Evolutionary conservation across 306 rosid genomes (phyloP), one percentile per base, ranked within the genome.

Genomic region (Quercus glauca): DNA sequence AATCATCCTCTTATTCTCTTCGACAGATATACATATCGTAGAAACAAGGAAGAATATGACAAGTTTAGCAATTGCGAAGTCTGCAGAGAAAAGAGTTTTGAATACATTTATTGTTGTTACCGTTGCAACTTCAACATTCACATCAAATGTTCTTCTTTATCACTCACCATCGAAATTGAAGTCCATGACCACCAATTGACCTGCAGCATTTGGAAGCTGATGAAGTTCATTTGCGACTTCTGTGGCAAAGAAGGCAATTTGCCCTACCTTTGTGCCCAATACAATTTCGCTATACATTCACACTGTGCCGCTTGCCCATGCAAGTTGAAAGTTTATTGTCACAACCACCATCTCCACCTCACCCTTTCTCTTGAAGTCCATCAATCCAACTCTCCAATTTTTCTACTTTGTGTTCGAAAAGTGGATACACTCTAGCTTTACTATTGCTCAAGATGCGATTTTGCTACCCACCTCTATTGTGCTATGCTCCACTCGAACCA

Each of bases 11-110:
- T 45, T 45, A 45, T 45, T 63, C 20, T 63, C 17, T 1, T 25
- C 3, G 0, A 0, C 3, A 3, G 0, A 45, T 0, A 0, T 2
- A 2, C 0, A 10, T 45, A 45, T 10, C 0, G 3, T 43, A n/a
- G 51, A 8, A 0, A 26, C 28, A 26, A 0, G 2, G 13, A 45
- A 45, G 12, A 45, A 35, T 35, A 6, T 6, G 2, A 1, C 41
- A 35, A 0, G 5, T 35, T 35, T 10, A 43, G 51, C 51, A 43
- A 43, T 10, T 43, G 51, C 14, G 0, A 2, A 0, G 3, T 43
- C 3, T 43, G 51, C 3, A 3, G 13, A 43, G 14, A 43, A 43
- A 0, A 0, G 3, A 2, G 14, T 43, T 0, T 0, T 2, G 51
- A 8, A 31, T 61, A 1, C 4, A 28, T 0, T 61, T 26, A 26